phyloP scores from a whole-genome alignment of 805 yeast genomes.

The Blastobotrys terrestris region DNA sequence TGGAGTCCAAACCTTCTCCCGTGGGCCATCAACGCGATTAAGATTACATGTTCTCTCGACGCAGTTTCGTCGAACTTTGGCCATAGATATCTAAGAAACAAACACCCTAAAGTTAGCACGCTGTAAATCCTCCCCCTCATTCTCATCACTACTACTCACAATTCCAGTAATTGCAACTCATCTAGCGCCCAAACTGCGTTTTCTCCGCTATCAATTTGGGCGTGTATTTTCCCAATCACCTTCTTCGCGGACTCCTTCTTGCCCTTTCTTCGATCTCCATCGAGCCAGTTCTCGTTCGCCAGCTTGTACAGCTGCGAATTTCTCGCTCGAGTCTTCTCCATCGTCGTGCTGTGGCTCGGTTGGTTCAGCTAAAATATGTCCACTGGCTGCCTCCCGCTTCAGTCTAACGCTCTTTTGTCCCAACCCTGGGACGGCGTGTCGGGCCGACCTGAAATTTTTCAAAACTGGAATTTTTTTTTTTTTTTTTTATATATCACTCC shows the following conservation, averaged over 20 bases:
- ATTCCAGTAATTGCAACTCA: constrained; percentile 15
- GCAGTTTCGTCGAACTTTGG: constrained; percentile 36
- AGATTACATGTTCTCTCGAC: constrained; percentile 37
- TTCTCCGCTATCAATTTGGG: not conserved
- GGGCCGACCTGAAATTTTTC: constrained; percentile 2
- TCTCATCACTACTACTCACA: constrained; percentile 8
- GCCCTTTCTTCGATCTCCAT: not conserved
- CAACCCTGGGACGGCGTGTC: not conserved
- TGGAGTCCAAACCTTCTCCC: constrained; percentile 9
- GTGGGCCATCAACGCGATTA: constrained; percentile 26
- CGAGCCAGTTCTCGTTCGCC: constrained; percentile 5
- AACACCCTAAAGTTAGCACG: constrained; percentile 6
- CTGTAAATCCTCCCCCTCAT: not conserved
- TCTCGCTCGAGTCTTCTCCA: not conserved
- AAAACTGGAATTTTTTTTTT: not conserved
- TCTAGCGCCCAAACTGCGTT: constrained; percentile 9
- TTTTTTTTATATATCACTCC: constrained; percentile 1
- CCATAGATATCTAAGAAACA: constrained; percentile 37
- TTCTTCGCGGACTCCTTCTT: constrained; percentile 1
- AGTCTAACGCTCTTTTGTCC: not conserved
- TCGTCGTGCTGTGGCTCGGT: not conserved
- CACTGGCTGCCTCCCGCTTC: not conserved
- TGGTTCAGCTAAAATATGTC: not conserved
- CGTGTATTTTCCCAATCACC: not conserved
- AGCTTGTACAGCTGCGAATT: not conserved